Evolutionary conservation across 179 eudicot species (phyloP), one percentile per base, ranked within the genome.

Genomic region (Actinidia chinensis): DNA sequence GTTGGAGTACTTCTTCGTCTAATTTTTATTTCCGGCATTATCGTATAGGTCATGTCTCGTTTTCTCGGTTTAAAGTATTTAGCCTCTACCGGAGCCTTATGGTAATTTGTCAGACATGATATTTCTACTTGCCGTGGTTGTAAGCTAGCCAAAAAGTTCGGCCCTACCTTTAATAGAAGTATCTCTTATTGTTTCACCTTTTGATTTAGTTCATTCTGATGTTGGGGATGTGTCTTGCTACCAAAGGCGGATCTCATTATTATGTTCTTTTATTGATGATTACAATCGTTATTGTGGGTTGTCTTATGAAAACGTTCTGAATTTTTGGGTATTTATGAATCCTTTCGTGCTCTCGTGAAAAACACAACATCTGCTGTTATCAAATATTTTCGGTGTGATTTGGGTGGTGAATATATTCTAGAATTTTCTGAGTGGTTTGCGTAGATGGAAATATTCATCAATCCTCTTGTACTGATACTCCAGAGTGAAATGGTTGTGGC

Each of bases 11-110:
- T 14, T 33, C 20, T 15, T 36, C n/a, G 36, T 75, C 69, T 61
- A 44, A 12, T 9, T 74, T 59, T 59, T 59, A n/a, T n/a, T 60
- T 60, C 11, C 58, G 66, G 67, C 77, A 74, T 58, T 74, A 68
- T 58, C 2, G 77, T 9, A 20, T 74, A 6, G 68, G 77, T 40
- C 77, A 74, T 74, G 77, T 74, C 43, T 74, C 68, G 15, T 12
- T 9, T n/a, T 60, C 54, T 59, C 43, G 68, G n/a, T 43, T 59
- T 74, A 42, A 74, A 74, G 9, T 58, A 8, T 20, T 74, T n/a
- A n/a, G 15, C 1, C 1, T 56, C 67, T 17, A 74, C 36, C 1
- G 33, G 77, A 14, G 74, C 36, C 4, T 70, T 44, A 23, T n/a
- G 74, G 58, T 4, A n/a, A 25, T 44, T 70, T 70, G 1, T 17